A percentile compares a stretch with the other conserved stretches of the same genome.
Evolutionary conservation across 2,329 filamentous ascomycete genomes (phyloP).

Genomic region (Macrophomina tecta): DNA sequence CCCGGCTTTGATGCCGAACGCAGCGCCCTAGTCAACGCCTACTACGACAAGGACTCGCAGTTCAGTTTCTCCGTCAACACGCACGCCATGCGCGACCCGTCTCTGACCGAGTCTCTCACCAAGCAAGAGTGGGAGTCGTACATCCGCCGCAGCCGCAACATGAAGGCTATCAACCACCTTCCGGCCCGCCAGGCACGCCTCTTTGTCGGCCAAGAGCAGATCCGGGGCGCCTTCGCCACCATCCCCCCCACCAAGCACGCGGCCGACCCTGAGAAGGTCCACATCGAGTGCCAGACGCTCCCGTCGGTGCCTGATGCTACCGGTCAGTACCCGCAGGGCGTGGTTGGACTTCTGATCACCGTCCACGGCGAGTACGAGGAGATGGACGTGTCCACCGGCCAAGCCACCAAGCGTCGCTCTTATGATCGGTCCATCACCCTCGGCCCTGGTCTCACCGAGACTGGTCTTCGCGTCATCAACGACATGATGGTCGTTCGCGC

Average conservation of each 20-base stretch:
- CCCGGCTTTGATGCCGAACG: conserved; percentile 75
- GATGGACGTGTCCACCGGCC: conserved; percentile 61
- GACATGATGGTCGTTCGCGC: conserved; percentile 78
- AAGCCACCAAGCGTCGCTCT: conserved; percentile 68
- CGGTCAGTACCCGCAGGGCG: conserved; percentile 67
- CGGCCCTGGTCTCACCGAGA: conserved; percentile 70
- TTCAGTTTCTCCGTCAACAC: conserved; percentile 80
- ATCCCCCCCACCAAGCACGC: conserved; percentile 79
- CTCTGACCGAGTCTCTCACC: conserved; percentile 42
- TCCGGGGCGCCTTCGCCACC: conserved; percentile 70
- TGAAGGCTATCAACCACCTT: conserved; percentile 70
- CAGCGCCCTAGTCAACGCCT: conserved; percentile 63
- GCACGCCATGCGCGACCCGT: conserved; percentile 57
- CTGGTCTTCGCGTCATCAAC: conserved; percentile 74
- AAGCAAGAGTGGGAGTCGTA: conserved; percentile 73
- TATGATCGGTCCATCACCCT: conserved; percentile 84
- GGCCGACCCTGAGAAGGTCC: conserved; percentile 72
- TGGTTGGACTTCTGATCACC: conserved; percentile 77
- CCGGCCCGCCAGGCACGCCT: conserved; percentile 69
- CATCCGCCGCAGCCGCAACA: conserved; percentile 78
- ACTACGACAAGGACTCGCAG: conserved; percentile 77
- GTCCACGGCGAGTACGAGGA: conserved; percentile 89
- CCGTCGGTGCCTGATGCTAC: conserved; percentile 73
- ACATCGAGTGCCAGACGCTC: conserved; percentile 80
- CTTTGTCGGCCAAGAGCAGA: conserved; percentile 68